Conservation (phyloP, 177 flowering plant genomes). For the Viscum album region DNA sequence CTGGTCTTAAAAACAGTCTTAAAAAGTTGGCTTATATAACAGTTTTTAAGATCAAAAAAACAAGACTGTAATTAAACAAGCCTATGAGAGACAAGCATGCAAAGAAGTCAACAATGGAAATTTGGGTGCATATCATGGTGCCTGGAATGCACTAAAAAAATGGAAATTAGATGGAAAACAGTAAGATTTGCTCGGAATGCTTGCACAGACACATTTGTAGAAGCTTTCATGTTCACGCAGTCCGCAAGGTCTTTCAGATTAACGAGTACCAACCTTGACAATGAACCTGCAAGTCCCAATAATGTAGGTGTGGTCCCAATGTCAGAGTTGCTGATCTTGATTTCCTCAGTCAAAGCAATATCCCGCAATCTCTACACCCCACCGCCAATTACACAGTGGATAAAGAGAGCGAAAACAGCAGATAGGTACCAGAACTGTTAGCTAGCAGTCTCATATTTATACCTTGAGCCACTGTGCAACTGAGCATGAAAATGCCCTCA, state of each 20-base stretch:
- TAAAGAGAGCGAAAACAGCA: background rate
- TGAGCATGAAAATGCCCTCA: constrained; percentile 62
- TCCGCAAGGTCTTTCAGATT: background rate
- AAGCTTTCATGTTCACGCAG: background rate
- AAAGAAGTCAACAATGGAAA: too few species aligned
- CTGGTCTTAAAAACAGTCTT: too few species aligned
- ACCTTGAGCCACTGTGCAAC: constrained; percentile 71
- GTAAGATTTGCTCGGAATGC: too few species aligned
- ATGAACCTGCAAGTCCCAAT: constrained; percentile 49
- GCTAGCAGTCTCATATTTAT: constrained; percentile 5
- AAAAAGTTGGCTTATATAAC: too few species aligned
- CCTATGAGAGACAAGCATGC: too few species aligned
- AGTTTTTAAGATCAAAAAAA: too few species aligned
- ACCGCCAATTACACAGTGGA: constrained; percentile 8
- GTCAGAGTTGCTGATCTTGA: constrained; percentile 28
- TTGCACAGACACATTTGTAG: too few species aligned
- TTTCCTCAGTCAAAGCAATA: constrained; percentile 66
- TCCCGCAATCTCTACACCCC: constrained; percentile 48
- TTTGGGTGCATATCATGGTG: too few species aligned
- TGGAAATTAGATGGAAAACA: too few species aligned
- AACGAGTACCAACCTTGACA: constrained; percentile 49
- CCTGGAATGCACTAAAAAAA: too few species aligned
- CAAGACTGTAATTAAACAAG: too few species aligned
- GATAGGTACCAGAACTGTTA: background rate
- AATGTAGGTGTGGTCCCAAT: constrained; percentile 42